A percentile compares a stretch with the other conserved stretches of the same genome.
Evolutionary conservation across 2,329 filamentous ascomycete genomes (phyloP).

Genomic region (Diaporthe sp.): DNA sequence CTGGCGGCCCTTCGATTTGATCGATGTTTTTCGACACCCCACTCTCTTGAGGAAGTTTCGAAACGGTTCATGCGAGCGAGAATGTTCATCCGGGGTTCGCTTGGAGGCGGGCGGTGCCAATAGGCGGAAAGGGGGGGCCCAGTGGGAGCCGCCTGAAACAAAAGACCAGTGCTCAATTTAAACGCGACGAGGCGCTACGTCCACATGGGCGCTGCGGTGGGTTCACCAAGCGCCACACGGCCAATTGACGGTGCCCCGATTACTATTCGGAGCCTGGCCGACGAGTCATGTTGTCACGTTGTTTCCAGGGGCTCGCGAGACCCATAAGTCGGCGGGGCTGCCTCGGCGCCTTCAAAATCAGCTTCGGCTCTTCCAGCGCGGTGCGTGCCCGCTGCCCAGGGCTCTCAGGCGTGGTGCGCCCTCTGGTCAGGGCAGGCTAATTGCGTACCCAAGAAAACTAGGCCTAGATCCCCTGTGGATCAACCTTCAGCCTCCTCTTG

Average conservation of each 20-base stretch:
- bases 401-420: neutral
- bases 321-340: slow-evolving; percentile 17
- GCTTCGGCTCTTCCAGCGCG: slow-evolving; percentile 12
- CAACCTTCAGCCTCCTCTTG: slow-evolving; percentile 13
- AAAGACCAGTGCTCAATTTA: slow-evolving; percentile 31
- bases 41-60: slow-evolving; percentile 30
- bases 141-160: slow-evolving; percentile 30
- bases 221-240: neutral
- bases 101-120: neutral
- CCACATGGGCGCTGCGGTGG: slow-evolving; percentile 2
- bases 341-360: slow-evolving; percentile 17
- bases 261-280: slow-evolving; percentile 33
- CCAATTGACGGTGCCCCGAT: slow-evolving; percentile 29
- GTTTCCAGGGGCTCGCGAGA: slow-evolving; percentile 36
- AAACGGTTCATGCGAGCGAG: slow-evolving; percentile 33
- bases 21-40: neutral
- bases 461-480: slow-evolving; percentile 24
- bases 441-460: neutral
- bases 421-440: neutral
- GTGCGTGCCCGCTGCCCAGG: slow-evolving; percentile 8
- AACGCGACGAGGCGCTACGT: slow-evolving; percentile 26
- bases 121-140: neutral
- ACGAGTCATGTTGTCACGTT: slow-evolving; percentile 30
- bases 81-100: slow-evolving; percentile 30
- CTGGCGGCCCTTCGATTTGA: slow-evolving; percentile 5